phyloP scores from a whole-genome alignment of 2,329 filamentous ascomycete species.

The Scytalidium lignicola region DNA sequence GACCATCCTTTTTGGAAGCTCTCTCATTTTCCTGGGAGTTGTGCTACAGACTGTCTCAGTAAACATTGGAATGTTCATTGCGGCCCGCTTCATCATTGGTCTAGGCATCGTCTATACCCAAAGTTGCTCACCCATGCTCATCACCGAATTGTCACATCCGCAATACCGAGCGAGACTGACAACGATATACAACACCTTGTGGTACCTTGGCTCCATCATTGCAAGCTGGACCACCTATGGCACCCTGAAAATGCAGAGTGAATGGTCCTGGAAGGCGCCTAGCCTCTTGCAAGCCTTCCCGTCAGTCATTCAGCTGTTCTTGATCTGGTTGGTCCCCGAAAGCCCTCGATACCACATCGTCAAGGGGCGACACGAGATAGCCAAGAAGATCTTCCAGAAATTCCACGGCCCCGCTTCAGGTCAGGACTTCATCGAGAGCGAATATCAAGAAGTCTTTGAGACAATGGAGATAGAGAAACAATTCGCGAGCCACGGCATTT shows the following conservation, averaged over 20 bases:
- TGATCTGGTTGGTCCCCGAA: constrained; percentile 17
- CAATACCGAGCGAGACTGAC: constrained; percentile 31
- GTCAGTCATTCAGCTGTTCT: constrained; percentile 12
- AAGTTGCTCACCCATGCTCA: constrained; percentile 31
- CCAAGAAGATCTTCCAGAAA: constrained; percentile 26
- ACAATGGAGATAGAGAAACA: constrained; percentile 11
- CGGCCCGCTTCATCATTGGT: constrained; percentile 1
- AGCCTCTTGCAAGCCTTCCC: constrained; percentile 10
- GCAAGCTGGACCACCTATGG: constrained; percentile 16
- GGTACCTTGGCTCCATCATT: constrained; percentile 26
- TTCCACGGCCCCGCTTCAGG: constrained; percentile 30
- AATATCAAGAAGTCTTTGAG: constrained; percentile 36
- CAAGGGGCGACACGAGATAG: constrained; percentile 14
- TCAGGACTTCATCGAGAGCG: constrained; percentile 31
- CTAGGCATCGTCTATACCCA: constrained; percentile 32
- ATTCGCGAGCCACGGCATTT: constrained; percentile 26
- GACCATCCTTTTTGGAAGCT: background rate
- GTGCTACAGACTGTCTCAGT: constrained; percentile 1
- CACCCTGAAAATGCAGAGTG: constrained; percentile 7
- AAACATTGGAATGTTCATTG: constrained; percentile 3
- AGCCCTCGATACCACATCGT: constrained; percentile 15
- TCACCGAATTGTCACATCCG: constrained; percentile 32
- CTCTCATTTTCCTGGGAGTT: constrained; percentile 1
- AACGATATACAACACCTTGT: constrained; percentile 33
- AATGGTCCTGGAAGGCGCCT: constrained; percentile 12